Evolutionary conservation across 495 filamentous ascomycete species (phyloP), one percentile per base, ranked within the genome.

Genomic region (Xylaria curta): DNA sequence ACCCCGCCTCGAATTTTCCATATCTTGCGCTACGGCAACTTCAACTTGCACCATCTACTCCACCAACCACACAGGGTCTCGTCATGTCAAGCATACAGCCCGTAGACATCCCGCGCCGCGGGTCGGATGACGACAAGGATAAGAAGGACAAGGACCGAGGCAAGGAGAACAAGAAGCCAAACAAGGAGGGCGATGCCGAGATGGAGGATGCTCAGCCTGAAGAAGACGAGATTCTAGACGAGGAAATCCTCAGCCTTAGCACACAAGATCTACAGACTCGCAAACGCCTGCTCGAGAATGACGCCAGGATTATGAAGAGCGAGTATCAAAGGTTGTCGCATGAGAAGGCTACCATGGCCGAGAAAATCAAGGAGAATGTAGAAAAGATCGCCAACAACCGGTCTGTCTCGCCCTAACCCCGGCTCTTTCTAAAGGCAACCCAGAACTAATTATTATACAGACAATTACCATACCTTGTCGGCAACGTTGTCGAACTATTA

Each of bases 331-430:
- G 96, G 76, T 87, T 99, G 85, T 91, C 91, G 75, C 96, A 98
- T 77, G 96, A 99, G 84, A 97, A 97, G 85, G 88, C 90, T 66
- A 89, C 91, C 70, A 99, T 98, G 96, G 88, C 89, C 69, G 97
- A 99, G 79, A 98, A 97, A 87, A 97, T 98, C 80, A 98, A 98
- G 87, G 96, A 99, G 79, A 99, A 99, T 77, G 82, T 92, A 76
- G 96, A 99, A 73, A 99, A 98, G 89, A 98, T 99, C 72, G 95
- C 97, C 71, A 99, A 99, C 81, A 99, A 99, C 82, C 90, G 94
- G 96, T 97, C 86, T 74, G 87, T 72, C 63, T 69, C 19, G 49
- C 58, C 47, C 68, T 42, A 40, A 36, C 31, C 58, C 58, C 7
- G 21, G 56, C 26, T 12, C 4, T 40, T 24, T 63, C 66, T 61